A percentile compares a stretch with the other conserved stretches of the same genome.
phyloP scores from a whole-genome alignment of 2,329 filamentous ascomycete species.

The Pleurostoma richardsiae region DNA sequence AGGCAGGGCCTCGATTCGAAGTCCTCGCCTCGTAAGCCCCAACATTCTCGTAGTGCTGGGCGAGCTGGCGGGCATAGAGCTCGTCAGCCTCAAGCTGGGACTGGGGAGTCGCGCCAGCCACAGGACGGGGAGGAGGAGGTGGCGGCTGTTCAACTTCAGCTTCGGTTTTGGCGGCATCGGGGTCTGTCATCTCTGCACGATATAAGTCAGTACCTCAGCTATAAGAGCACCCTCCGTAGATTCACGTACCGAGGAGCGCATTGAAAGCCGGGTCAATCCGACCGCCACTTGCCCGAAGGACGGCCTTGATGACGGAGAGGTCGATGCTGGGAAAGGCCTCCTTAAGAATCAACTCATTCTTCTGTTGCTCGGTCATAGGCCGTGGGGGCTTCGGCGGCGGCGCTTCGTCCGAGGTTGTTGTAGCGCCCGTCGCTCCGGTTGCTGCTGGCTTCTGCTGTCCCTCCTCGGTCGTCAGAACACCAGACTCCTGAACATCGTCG shows the following conservation, averaged over 20 bases:
- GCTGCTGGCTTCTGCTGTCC: constrained; percentile 19
- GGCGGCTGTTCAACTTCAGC: constrained; percentile 60
- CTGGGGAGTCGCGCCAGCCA: constrained; percentile 53
- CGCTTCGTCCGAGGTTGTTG: constrained; percentile 28
- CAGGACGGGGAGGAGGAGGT: constrained; percentile 74
- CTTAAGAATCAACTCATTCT: constrained; percentile 82
- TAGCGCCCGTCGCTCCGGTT: constrained; percentile 12
- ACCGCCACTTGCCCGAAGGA: constrained; percentile 79
- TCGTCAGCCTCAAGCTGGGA: constrained; percentile 89
- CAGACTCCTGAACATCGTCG: constrained; percentile 62
- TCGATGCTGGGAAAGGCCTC: constrained; percentile 93
- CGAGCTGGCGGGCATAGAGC: constrained; percentile 84
- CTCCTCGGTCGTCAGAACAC: constrained; percentile 33
- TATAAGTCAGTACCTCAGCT: too few relatives aligned
- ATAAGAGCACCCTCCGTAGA: too few relatives aligned
- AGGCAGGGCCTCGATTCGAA: constrained; percentile 29
- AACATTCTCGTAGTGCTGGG: constrained; percentile 76
- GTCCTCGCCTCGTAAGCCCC: constrained; percentile 54
- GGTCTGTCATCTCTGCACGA: constrained; percentile 65
- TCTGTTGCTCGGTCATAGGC: constrained; percentile 73
- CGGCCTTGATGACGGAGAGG: constrained; percentile 73
- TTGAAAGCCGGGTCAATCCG: constrained; percentile 93
- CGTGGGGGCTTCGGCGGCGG: constrained; percentile 80
- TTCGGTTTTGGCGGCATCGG: constrained; percentile 56
- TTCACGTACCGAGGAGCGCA: constrained; percentile 57